A percentile compares a stretch with the other conserved stretches of the same genome.
phyloP scores from a whole-genome alignment of 306 rosid species.

The Gleditsia sinensis region DNA sequence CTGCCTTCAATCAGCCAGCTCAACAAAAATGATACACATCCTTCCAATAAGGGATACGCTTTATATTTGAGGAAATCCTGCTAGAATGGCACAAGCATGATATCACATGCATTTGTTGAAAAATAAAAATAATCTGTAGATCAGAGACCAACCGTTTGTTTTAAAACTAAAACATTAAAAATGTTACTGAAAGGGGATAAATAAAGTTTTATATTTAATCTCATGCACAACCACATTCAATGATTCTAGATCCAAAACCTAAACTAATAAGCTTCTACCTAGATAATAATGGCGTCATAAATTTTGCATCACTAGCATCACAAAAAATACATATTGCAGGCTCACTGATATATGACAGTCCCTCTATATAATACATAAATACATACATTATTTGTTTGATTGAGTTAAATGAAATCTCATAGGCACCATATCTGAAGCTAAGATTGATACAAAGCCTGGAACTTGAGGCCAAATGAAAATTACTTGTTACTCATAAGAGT shows the following conservation, averaged over 20 bases:
- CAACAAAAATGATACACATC: slow-evolving; percentile 71
- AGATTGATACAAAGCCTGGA: neutral
- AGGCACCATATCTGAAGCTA: neutral
- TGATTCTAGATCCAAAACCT: neutral
- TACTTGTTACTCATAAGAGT: neutral
- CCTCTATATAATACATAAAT: neutral
- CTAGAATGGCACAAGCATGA: neutral
- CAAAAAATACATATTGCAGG: neutral
- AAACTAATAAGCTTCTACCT: neutral
- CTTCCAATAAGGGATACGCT: slow-evolving; percentile 83
- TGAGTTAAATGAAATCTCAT: neutral
- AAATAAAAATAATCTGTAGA: neutral
- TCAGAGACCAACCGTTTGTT: neutral
- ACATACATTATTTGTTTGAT: neutral
- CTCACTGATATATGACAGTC: neutral
- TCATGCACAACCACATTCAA: neutral
- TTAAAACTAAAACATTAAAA: neutral
- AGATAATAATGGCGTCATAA: neutral
- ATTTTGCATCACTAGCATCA: neutral
- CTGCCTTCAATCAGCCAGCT: slow-evolving; percentile 77
- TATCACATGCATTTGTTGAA: neutral
- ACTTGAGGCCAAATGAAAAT: neutral
- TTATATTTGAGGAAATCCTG: slow-evolving; percentile 66
- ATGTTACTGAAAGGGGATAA: neutral
- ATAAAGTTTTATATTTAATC: neutral